Evolutionary conservation across 148 eudicot species (phyloP).

Genomic region (Cornus controversa): DNA sequence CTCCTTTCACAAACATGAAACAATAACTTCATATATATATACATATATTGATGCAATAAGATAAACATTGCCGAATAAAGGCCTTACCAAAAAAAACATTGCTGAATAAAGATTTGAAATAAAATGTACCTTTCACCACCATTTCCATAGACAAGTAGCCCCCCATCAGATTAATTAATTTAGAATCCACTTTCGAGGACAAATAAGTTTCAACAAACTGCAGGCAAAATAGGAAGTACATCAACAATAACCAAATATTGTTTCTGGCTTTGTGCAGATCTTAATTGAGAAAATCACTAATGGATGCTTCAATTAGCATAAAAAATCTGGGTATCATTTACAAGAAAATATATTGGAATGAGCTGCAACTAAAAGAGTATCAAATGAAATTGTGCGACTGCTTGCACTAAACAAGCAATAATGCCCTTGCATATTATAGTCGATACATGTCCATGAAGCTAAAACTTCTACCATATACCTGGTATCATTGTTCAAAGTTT

Average conservation of each 20-base stretch:
- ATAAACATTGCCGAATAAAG: background rate
- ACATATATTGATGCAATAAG: too few species aligned
- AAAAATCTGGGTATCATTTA: background rate
- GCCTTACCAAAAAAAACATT: background rate
- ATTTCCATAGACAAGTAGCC: constrained; percentile 76
- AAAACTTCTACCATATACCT: background rate
- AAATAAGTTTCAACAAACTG: constrained; percentile 84
- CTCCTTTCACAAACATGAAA: background rate
- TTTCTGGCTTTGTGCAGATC: background rate
- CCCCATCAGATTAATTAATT: constrained; percentile 38
- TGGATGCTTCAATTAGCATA: background rate
- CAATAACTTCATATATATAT: too few species aligned
- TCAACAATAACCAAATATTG: background rate
- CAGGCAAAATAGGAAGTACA: constrained; percentile 22
- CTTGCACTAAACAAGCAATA: background rate
- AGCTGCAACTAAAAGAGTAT: background rate
- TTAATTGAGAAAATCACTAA: background rate
- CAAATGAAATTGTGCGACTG: background rate
- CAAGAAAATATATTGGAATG: background rate
- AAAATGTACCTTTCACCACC: constrained; percentile 62
- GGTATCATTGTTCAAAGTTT: background rate
- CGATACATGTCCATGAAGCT: background rate
- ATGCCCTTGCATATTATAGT: background rate
- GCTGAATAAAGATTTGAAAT: background rate
- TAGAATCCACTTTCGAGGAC: constrained; percentile 35